Base-by-base conservation (phyloP, 2,329 filamentous ascomycete species). In the Emydomyces testavorans region DNA sequence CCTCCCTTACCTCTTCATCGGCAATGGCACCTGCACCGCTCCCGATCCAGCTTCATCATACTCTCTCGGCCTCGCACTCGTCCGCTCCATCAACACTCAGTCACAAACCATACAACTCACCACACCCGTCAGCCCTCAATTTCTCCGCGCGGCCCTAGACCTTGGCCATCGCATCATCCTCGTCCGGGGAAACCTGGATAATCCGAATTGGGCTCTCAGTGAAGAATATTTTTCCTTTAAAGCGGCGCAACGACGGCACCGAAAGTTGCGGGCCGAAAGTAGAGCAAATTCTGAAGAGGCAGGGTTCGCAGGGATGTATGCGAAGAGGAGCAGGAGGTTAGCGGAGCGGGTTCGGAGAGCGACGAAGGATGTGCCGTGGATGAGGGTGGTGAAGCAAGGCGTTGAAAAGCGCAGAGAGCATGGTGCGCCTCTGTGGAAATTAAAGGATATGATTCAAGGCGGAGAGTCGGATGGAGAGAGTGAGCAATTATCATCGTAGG, bases 1-100 rank as follows among this genome's bases (percentile, higher is more conserved):
- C 4, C 64, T 79, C 13, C 77, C 77, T 0, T 78, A 76, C 56
- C 65, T 78, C 38, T 62, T 67, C 28, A 52, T 64, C 21, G 61
- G 64, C n/a, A 53, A 61, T 8, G 65, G 67, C 3, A 71, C 67
- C 40, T 62, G 59, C 54, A 63, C 56, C 3, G 65, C 64, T 3
- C 62, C 75, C 1, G 63, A 76, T 51, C 76, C 77, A 1, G 61
- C 60, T 20, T 60, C 62, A 8, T 74, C 71, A 1, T 64, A 63
- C 21, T 67, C 71, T 43, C 57, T 78, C 7, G 76, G 74, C n/a
- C 66, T 77, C 20, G 71, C 69, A 10, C 55, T 72, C 23, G 61
- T 73, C 26, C 69, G 66, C 5, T 64, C 62, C 23, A 64, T 72
- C 45, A 58, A 72, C 49, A 54, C 59, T 18, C 52, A 57, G 11